Conservation (phyloP, 2,329 filamentous ascomycete species). For the Phaeophleospora eucalypticola region DNA sequence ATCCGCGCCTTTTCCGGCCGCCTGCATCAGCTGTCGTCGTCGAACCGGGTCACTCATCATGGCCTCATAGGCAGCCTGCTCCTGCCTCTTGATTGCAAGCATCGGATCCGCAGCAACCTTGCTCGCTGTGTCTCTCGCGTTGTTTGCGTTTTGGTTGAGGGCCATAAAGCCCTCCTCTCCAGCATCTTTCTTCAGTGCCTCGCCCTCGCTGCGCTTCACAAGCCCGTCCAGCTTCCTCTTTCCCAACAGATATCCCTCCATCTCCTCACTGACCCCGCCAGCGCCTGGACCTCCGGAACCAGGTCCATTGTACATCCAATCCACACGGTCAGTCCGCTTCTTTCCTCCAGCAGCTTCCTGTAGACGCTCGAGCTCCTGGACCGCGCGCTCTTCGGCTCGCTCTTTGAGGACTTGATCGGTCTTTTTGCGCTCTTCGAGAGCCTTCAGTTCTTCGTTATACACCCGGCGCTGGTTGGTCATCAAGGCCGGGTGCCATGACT, state of each 20-base stretch:
- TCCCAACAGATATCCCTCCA: slow-evolving; percentile 87
- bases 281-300: slow-evolving; percentile 70
- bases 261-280: slow-evolving; percentile 67
- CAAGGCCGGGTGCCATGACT: slow-evolving; percentile 85
- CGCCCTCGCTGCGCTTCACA: slow-evolving; percentile 73
- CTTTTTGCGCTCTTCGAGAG: slow-evolving; percentile 89
- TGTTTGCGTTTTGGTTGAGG: slow-evolving; percentile 59
- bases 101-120: slow-evolving; percentile 92
- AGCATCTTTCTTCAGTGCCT: slow-evolving; percentile 69
- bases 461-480: slow-evolving; percentile 87
- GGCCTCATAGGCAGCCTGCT: slow-evolving; percentile 51
- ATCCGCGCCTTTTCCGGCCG: slow-evolving; percentile 31
- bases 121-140: slow-evolving; percentile 69
- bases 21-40: slow-evolving; percentile 62
- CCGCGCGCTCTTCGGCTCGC: slow-evolving; percentile 85
- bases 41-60: slow-evolving; percentile 75
- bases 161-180: slow-evolving; percentile 53
- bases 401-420: slow-evolving; percentile 90
- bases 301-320: slow-evolving; percentile 97
- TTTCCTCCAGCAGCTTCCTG: slow-evolving; percentile 84
- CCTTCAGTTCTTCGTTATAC: slow-evolving; percentile 87
- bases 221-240: slow-evolving; percentile 89
- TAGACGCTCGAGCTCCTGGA: slow-evolving; percentile 85
- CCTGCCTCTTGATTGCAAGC: slow-evolving; percentile 86
- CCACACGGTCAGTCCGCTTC: slow-evolving; percentile 76